Conservation (phyloP, 345 rosid genomes). For the Dipteronia sinensis region DNA sequence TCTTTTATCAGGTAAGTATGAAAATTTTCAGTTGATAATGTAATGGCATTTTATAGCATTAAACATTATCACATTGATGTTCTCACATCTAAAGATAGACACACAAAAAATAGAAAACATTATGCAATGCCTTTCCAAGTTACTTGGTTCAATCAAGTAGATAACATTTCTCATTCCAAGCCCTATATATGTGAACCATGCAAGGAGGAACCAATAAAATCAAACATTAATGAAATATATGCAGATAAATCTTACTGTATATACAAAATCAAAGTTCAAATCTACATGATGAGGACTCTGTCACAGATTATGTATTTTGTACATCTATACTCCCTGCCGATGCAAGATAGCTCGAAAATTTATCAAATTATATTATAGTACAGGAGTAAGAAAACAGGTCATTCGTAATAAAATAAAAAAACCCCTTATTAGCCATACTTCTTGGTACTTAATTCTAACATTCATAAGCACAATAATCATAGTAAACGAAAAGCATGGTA, state of each 20-base stretch:
- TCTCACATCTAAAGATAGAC: too few relatives aligned
- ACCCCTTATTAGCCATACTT: background rate
- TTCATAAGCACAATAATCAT: background rate
- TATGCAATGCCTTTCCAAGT: background rate
- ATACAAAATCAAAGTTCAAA: background rate
- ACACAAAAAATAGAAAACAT: too few relatives aligned
- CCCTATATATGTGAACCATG: background rate
- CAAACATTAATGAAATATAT: background rate
- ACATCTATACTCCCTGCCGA: background rate
- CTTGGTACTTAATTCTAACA: background rate
- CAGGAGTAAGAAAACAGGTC: background rate
- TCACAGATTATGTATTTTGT: background rate
- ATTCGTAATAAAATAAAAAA: background rate
- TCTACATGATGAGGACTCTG: background rate
- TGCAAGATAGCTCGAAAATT: conserved; percentile 1
- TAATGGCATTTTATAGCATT: background rate
- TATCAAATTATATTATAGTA: background rate
- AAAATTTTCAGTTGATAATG: background rate
- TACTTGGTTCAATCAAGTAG: background rate
- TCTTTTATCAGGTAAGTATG: too few relatives aligned
- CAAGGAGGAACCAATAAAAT: background rate
- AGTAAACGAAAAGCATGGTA: background rate
- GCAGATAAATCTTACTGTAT: background rate
- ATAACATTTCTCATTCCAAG: background rate
- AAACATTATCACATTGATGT: background rate